Evolutionary conservation across 805 yeast species (phyloP).

Genomic region (Starmerella davenportii): DNA sequence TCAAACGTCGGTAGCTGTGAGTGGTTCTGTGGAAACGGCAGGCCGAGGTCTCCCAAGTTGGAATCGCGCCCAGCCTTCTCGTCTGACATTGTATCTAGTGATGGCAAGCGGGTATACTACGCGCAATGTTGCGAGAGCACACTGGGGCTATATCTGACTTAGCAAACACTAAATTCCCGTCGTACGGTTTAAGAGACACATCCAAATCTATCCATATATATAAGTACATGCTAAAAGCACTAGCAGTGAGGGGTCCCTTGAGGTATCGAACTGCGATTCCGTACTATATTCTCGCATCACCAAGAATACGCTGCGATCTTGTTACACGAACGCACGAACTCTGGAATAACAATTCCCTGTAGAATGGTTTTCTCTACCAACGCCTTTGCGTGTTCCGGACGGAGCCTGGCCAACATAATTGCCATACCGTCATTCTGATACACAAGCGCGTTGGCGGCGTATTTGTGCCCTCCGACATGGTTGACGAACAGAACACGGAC

Average conservation of each 20-base stretch:
- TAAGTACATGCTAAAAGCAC: too few relatives aligned
- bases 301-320: constrained; percentile 18
- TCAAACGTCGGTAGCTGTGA: constrained; percentile 12
- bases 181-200: too few relatives aligned
- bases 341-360: constrained; percentile 52
- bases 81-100: neutral
- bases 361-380: constrained; percentile 61
- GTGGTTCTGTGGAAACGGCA: constrained; percentile 12
- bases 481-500: constrained; percentile 52
- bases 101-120: too few relatives aligned
- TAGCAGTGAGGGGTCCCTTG: too few relatives aligned
- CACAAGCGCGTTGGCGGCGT: constrained; percentile 71
- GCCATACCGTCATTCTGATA: constrained; percentile 57
- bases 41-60: constrained; percentile 7
- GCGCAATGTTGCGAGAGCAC: too few relatives aligned
- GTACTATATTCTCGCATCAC: too few relatives aligned
- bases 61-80: neutral
- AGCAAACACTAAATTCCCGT: too few relatives aligned
- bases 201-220: too few relatives aligned
- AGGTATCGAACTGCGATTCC: too few relatives aligned
- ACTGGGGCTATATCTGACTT: too few relatives aligned
- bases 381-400: constrained; percentile 56
- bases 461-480: constrained; percentile 95
- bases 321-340: constrained; percentile 38
- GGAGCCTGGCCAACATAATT: constrained; percentile 76